These are phyloP conservation scores for Mucor mucedo DNA, from an alignment of 371 early-diverging fungal species.

Conservation along the genomic window DNA sequence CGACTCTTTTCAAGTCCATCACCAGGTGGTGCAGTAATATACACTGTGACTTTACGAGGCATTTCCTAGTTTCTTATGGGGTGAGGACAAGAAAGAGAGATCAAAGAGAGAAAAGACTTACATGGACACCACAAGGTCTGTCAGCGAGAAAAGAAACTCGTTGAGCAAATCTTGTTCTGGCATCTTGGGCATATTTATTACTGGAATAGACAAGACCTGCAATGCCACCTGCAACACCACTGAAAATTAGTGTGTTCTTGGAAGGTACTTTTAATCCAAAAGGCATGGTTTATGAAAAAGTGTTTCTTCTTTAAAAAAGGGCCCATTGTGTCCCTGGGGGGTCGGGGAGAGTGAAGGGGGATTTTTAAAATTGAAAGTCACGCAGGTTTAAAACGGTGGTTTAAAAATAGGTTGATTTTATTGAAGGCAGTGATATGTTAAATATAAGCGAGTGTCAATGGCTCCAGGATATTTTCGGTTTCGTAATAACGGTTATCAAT, in stretches of 20 bases:
- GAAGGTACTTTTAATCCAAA: conserved; percentile 54
- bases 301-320: too few species aligned
- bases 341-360: too few species aligned
- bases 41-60: conserved; percentile 71
- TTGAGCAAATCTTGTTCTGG: conserved; percentile 51
- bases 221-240: conserved; percentile 50
- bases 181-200: conserved; percentile 54
- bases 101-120: conserved; percentile 24
- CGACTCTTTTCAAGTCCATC: conserved; percentile 73
- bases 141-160: conserved; percentile 63
- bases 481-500: too few species aligned
- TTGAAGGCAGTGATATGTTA: too few species aligned
- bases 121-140: conserved; percentile 63
- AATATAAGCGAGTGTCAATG: too few species aligned
- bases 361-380: too few species aligned
- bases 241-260: conserved; percentile 64
- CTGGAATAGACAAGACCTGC: conserved; percentile 60
- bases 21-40: conserved; percentile 68
- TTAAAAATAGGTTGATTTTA: too few species aligned
- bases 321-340: too few species aligned
- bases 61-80: conserved; percentile 51
- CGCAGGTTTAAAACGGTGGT: too few species aligned
- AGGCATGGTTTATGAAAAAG: conserved; percentile 3
- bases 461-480: too few species aligned
- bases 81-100: neutral